Evolutionary conservation across 2,329 filamentous ascomycete species (phyloP).

Genomic region (Aspergillus sp.): DNA sequence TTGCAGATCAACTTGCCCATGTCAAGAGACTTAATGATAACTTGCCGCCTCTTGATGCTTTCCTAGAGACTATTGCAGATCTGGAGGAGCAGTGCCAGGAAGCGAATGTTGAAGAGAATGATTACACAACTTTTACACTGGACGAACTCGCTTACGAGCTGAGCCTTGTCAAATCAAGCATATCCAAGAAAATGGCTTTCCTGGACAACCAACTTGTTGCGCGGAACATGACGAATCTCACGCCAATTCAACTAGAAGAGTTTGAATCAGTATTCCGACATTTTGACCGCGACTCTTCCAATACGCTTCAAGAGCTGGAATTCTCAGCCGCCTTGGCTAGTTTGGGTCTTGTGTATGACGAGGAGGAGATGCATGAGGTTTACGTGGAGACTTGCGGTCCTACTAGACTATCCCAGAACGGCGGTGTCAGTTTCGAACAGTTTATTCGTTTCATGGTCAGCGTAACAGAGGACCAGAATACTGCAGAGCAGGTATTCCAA

Average conservation of each 20-base stretch:
- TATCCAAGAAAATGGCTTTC: constrained; percentile 95
- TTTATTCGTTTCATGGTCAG: constrained; percentile 99
- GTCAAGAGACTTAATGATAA: constrained; percentile 83
- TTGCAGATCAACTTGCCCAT: constrained; percentile 90
- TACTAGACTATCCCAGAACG: constrained; percentile 56
- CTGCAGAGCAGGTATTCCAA: constrained; percentile 96
- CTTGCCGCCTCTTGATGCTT: constrained; percentile 84
- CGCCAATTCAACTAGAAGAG: constrained; percentile 95
- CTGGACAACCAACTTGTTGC: constrained; percentile 98
- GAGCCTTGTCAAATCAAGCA: constrained; percentile 83
- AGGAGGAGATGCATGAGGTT: constrained; percentile 96
- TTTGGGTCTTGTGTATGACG: constrained; percentile 91
- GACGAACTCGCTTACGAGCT: constrained; percentile 95
- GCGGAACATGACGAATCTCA: constrained; percentile 97
- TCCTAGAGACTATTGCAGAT: constrained; percentile 80
- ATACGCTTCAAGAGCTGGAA: constrained; percentile 87
- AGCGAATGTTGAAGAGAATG: constrained; percentile 98
- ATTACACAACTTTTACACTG: constrained; percentile 99
- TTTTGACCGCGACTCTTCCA: constrained; percentile 91
- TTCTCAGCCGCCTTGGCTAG: constrained; percentile 96
- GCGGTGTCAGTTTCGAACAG: constrained; percentile 89
- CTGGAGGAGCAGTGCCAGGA: constrained; percentile 88
- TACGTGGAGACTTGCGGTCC: constrained; percentile 79
- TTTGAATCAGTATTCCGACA: constrained; percentile 98
- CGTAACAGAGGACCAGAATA: constrained; percentile 98